These are phyloP conservation scores for Helotiales sp. DNA, from an alignment of 2,329 filamentous ascomycete genomes.

Conservation along the genomic window DNA sequence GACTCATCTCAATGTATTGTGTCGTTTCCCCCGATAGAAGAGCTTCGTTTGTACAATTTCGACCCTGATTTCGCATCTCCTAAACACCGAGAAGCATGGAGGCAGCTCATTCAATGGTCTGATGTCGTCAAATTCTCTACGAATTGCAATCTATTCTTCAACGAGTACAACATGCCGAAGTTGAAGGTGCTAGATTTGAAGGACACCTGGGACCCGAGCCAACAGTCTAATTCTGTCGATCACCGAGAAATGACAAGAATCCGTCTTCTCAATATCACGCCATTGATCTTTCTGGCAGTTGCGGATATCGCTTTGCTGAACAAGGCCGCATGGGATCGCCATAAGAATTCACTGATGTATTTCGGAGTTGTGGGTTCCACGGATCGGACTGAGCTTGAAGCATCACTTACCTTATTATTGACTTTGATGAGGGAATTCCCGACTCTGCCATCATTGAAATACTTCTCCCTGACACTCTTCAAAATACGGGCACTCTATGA, in stretches of 20 bases:
- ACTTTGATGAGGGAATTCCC: too few relatives aligned
- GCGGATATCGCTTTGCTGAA: not conserved
- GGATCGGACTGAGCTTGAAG: too few relatives aligned
- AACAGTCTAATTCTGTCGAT: too few relatives aligned
- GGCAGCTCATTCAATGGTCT: not conserved
- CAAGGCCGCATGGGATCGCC: not conserved
- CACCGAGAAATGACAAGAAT: not conserved
- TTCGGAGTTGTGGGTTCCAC: too few relatives aligned
- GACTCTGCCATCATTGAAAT: too few relatives aligned
- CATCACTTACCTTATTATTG: too few relatives aligned
- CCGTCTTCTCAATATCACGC: not conserved
- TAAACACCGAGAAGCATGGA: not conserved
- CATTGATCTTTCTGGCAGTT: not conserved
- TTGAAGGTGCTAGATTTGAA: not conserved
- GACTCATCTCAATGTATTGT: not conserved
- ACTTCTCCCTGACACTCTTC: too few relatives aligned
- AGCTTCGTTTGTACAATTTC: not conserved
- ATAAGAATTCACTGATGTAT: not conserved
- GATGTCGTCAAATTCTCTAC: not conserved
- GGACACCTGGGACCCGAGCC: not conserved
- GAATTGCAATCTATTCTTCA: not conserved
- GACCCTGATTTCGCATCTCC: not conserved
- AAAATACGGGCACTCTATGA: too few relatives aligned
- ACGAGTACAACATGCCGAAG: not conserved
- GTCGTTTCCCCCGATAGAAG: not conserved